phyloP scores from a whole-genome alignment of 306 rosid species.

The Prunus campanulata region DNA sequence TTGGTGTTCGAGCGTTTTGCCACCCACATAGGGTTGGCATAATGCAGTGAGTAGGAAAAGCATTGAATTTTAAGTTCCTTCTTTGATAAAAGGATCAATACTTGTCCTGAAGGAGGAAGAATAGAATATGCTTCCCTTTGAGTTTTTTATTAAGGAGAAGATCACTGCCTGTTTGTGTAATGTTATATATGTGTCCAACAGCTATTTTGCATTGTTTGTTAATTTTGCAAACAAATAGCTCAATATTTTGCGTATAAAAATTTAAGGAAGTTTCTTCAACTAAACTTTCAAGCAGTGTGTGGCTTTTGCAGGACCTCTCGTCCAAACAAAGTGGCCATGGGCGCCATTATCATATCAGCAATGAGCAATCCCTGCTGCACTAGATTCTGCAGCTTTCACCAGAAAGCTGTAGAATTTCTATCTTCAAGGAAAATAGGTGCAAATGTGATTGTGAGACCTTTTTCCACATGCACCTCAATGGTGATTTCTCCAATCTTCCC shows the following conservation, averaged over 20 bases:
- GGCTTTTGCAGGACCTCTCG: constrained; percentile 33
- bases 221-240: background rate
- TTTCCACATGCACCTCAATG: constrained; percentile 35
- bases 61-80: background rate
- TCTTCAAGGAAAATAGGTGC: constrained; percentile 27
- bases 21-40: background rate
- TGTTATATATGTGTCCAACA: background rate
- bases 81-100: background rate
- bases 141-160: background rate
- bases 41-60: background rate
- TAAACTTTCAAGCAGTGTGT: constrained; percentile 31
- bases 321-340: constrained; percentile 19
- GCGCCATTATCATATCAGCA: constrained; percentile 35
- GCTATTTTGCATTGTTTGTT: constrained; percentile 14
- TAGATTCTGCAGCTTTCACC: constrained; percentile 38
- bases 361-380: constrained; percentile 39
- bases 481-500: constrained; percentile 22
- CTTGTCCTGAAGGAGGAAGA: background rate
- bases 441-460: constrained; percentile 23
- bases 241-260: background rate
- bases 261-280: constrained; percentile 4
- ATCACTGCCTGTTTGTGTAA: background rate
- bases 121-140: background rate
- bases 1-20: background rate
- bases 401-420: constrained; percentile 29